Evolutionary conservation across 306 rosid genomes (phyloP).

Genomic region (Vachellia pachyceras): DNA sequence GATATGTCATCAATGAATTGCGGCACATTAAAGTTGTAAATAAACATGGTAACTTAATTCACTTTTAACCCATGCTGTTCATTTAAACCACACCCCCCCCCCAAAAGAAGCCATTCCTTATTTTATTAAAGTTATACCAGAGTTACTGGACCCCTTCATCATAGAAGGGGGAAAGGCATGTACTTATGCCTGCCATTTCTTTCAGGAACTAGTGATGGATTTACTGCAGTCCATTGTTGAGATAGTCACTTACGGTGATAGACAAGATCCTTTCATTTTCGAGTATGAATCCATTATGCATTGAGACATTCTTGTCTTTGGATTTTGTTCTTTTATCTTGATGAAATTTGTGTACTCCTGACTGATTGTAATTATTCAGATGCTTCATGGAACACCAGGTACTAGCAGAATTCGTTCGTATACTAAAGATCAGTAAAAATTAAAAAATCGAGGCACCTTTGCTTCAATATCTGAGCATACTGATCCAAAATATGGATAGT

Average conservation of each 20-base stretch:
- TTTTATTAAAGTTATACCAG: neutral
- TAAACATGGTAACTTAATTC: constrained; percentile 40
- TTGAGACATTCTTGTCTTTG: constrained; percentile 21
- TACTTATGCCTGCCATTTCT: constrained; percentile 16
- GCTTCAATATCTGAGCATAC: constrained; percentile 85
- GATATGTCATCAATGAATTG: constrained; percentile 49
- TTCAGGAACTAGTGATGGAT: constrained; percentile 79
- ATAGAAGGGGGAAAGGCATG: neutral
- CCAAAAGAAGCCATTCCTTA: neutral
- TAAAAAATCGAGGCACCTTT: constrained; percentile 74
- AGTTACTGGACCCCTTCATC: neutral
- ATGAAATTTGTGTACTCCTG: constrained; percentile 24
- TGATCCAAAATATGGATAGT: constrained; percentile 85
- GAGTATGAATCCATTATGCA: constrained; percentile 59
- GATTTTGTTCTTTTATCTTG: constrained; percentile 23
- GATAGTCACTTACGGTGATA: constrained; percentile 83
- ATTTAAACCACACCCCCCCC: neutral
- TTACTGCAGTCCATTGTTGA: constrained; percentile 81
- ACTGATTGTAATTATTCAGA: constrained; percentile 52
- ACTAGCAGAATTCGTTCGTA: constrained; percentile 74
- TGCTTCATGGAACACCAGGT: constrained; percentile 92
- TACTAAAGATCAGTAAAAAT: constrained; percentile 64
- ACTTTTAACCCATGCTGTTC: neutral
- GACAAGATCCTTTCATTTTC: constrained; percentile 77
- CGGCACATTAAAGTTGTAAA: constrained; percentile 48